Conservation (phyloP, 331 rosid species). For the Spiraea crenata region DNA sequence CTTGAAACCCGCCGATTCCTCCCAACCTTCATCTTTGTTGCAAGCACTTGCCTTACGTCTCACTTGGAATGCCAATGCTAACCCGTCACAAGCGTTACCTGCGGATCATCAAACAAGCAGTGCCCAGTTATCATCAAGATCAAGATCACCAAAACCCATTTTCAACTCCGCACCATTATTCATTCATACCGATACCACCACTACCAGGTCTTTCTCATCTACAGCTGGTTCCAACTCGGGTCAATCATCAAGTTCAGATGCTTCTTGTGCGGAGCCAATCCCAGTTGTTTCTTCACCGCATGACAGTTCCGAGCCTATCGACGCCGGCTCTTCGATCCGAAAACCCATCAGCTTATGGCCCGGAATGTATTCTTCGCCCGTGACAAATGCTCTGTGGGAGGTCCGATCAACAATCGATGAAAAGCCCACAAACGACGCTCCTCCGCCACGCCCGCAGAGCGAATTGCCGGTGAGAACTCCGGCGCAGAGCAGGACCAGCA, state of each 20-base stretch:
- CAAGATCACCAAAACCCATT: not conserved
- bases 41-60: not conserved
- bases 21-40: constrained; percentile 2
- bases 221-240: no score
- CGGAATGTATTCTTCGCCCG: constrained; percentile 83
- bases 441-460: constrained; percentile 33
- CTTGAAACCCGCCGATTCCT: not conserved
- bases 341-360: constrained; percentile 81
- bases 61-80: not conserved
- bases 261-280: constrained; percentile 6
- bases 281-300: constrained; percentile 26
- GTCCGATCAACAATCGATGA: constrained; percentile 68
- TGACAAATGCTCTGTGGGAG: constrained; percentile 89
- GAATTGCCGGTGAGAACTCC: constrained; percentile 49
- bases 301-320: constrained; percentile 33
- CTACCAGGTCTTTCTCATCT: not conserved
- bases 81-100: not conserved
- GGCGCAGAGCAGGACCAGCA: constrained; percentile 56
- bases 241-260: no score
- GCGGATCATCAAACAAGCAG: not conserved
- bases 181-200: not conserved
- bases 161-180: not conserved
- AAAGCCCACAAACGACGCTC: constrained; percentile 13
- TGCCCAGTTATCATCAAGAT: not conserved
- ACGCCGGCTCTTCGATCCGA: constrained; percentile 62